These are phyloP conservation scores for Atkinsonella texensis DNA, from an alignment of 2,329 filamentous ascomycete genomes.

Conservation along the genomic window DNA sequence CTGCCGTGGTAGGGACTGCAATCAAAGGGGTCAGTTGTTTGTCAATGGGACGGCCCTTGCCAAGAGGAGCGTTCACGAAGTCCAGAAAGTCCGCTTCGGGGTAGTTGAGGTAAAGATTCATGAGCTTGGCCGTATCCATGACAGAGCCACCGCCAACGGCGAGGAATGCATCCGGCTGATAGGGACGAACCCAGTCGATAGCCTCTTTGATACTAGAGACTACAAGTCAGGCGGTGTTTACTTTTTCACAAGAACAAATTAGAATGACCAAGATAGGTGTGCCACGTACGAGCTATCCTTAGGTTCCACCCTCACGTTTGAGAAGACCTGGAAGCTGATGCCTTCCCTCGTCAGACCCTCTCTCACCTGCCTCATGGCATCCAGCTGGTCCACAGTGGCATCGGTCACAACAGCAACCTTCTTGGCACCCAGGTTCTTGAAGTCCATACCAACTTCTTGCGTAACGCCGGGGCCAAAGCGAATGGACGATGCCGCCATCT, in stretches of 20 bases:
- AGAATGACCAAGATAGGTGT: background rate
- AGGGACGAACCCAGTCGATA: slow-evolving; percentile 73
- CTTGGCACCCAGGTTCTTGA: slow-evolving; percentile 79
- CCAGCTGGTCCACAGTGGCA: slow-evolving; percentile 63
- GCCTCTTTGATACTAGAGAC: slow-evolving; percentile 64
- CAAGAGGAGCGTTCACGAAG: slow-evolving; percentile 92
- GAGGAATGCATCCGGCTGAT: slow-evolving; percentile 76
- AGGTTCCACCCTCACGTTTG: slow-evolving; percentile 73
- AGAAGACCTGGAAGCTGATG: slow-evolving; percentile 69
- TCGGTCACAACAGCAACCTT: slow-evolving; percentile 91
- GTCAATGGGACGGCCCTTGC: slow-evolving; percentile 68
- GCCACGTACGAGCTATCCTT: slow-evolving; percentile 75
- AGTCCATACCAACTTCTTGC: slow-evolving; percentile 95
- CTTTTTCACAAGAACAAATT: background rate
- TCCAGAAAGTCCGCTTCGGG: slow-evolving; percentile 91
- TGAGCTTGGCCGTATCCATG: slow-evolving; percentile 96
- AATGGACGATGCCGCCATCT: slow-evolving; percentile 94
- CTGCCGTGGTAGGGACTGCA: slow-evolving; percentile 72
- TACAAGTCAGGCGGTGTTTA: background rate
- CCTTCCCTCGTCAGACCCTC: slow-evolving; percentile 70
- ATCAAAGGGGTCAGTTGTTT: slow-evolving; percentile 64
- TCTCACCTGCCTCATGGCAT: slow-evolving; percentile 81
- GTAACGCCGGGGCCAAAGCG: slow-evolving; percentile 89
- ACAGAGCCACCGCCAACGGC: slow-evolving; percentile 85
- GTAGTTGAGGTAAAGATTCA: slow-evolving; percentile 91